Conservation (phyloP, 768 basidiomycete species). For the Tricholoma saponaceum region DNA sequence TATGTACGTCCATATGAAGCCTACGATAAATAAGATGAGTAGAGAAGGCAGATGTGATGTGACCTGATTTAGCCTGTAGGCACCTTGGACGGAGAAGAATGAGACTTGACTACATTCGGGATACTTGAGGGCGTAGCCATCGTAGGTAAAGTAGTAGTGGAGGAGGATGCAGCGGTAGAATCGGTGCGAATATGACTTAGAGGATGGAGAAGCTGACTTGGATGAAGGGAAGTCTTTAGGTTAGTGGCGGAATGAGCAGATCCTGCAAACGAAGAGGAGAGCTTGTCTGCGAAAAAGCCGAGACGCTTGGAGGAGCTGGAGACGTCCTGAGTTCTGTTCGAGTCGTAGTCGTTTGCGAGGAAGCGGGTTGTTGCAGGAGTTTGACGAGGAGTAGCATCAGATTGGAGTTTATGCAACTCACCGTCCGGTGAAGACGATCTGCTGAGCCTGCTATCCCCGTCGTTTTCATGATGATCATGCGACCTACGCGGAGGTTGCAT, state of each 20-base stretch:
- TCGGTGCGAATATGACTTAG: conserved; percentile 36
- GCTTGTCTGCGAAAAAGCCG: conserved; percentile 40
- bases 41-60: conserved; percentile 4
- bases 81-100: conserved; percentile 53
- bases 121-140: conserved; percentile 34
- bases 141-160: conserved; percentile 18
- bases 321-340: conserved; percentile 26
- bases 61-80: conserved; percentile 3
- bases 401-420: conserved; percentile 37
- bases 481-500: conserved; percentile 33
- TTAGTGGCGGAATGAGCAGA: conserved; percentile 21
- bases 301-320: conserved; percentile 34
- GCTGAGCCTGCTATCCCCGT: conserved; percentile 23
- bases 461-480: conserved; percentile 39
- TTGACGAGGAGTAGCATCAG: conserved; percentile 49
- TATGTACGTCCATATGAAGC: conserved; percentile 68
- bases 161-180: conserved; percentile 19
- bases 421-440: conserved; percentile 32
- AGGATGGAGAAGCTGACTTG: conserved; percentile 32
- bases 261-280: conserved; percentile 34
- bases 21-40: conserved; percentile 22
- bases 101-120: conserved; percentile 31
- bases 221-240: conserved; percentile 26
- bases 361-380: conserved; percentile 36
- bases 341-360: conserved; percentile 28